Evolutionary conservation across 139 green algal species (phyloP), one percentile per base, ranked within the genome.

Genomic region (Chlamydomonas schloesseri): DNA sequence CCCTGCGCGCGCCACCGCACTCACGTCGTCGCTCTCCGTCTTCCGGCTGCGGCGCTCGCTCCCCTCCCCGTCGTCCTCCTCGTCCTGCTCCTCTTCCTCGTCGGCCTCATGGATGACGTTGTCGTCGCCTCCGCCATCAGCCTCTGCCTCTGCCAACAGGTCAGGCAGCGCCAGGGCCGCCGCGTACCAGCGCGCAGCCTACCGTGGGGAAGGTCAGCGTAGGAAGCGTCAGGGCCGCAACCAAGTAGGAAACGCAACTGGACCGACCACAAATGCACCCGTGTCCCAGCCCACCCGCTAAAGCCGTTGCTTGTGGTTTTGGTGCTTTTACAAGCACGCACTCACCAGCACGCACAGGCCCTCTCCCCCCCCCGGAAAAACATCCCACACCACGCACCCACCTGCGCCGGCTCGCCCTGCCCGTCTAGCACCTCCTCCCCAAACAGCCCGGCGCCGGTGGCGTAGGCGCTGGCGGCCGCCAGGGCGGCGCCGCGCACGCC

Each of bases 401-500:
- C 78, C 78, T 84, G 64, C 29, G 42, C 78, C 17, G 64, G 64
- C 46, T 84, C 78, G 4, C 18, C 18, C 18, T 62, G 17, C 1
- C 78, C 78, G 6, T 21, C 33, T 18, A 84, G 78, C 64, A 55
- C 64, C 65, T 74, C 64, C 42, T 84, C 64, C 1, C 33, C 37
- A 17, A 84, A 67, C 78, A 75, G 78, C 24, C 78, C 80, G 36
- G 29, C 24, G 36, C 65, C 65, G n/a, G 71, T 88, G 31, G 47
- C 79, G 85, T 87, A 83, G 5, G 89, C 86, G 20, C 64, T 24
- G 18, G 76, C 86, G 28, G 87, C 82, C 67, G 77, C 82, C 84
- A 90, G 70, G 46, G 87, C 87, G 58, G 89, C 86, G 21, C 68
- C 65, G 58, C 76, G 79, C 29, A 92, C 88, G 68, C 88, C 88